Percentiles rank a stretch among this genome's conserved stretches.
phyloP scores from a whole-genome alignment of 148 eudicot species.

The Bassia scoparia region DNA sequence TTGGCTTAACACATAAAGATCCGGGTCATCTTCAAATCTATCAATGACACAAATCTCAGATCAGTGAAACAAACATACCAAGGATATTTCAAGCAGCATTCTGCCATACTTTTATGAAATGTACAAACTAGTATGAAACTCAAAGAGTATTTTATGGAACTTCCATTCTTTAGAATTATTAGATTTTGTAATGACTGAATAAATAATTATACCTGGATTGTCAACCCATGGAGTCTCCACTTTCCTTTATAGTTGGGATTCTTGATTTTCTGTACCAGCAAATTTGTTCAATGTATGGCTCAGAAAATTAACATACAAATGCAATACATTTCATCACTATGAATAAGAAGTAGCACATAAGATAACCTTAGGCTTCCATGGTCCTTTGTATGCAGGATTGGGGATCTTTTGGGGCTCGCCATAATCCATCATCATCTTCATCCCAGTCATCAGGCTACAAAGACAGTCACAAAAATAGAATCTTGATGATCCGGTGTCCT shows the following conservation, averaged over 20 bases:
- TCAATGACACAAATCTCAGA: not conserved
- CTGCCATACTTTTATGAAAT: not conserved
- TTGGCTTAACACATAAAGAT: conserved; percentile 89
- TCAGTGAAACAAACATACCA: conserved; percentile 6
- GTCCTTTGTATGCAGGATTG: conserved; percentile 93
- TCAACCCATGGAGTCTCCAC: conserved; percentile 96
- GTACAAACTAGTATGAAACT: not conserved
- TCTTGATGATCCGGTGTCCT: not conserved
- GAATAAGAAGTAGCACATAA: not conserved
- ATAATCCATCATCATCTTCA: conserved; percentile 94
- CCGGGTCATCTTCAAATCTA: conserved; percentile 99
- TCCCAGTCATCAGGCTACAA: conserved; percentile 83
- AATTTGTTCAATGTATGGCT: conserved; percentile 4
- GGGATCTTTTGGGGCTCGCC: conserved; percentile 84
- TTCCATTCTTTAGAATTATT: too few relatives aligned
- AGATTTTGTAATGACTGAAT: too few relatives aligned
- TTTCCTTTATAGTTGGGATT: conserved; percentile 93
- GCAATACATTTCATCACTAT: not conserved
- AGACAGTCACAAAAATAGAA: conserved; percentile 4
- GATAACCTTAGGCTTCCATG: conserved; percentile 88
- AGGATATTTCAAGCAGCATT: not conserved
- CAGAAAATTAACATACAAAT: conserved; percentile 3
- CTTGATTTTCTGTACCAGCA: conserved; percentile 64
- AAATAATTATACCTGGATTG: conserved; percentile 69
- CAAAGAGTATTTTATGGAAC: too few relatives aligned